Base-by-base conservation (phyloP, 768 basidiomycete genomes). In the Pisolithus marmoratus region DNA sequence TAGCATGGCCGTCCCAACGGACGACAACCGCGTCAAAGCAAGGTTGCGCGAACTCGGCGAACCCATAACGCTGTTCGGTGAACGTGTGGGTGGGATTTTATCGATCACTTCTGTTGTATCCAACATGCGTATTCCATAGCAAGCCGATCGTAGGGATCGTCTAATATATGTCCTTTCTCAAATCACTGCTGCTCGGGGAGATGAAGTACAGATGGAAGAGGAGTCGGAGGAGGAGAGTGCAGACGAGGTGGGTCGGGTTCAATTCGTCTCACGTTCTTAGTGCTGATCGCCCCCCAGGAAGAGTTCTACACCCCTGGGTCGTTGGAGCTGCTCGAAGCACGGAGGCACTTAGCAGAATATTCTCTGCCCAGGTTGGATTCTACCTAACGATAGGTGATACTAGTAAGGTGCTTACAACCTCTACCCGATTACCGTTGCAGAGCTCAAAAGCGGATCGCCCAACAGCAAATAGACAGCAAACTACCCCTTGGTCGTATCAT, bases 261-360 rank as follows among this genome's bases (percentile, higher is more conserved):
- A 19, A 27, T 45, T 49, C 53, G 38, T 38, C 22, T 22, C 26
- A 11, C 27, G 14, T 14, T 5, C 36, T 29, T 24, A 27, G 20
- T 50, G 44, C 55, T 53, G 44, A 60, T 26, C 38, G 19, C 24
- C 41, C 46, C 63, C 34, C 62, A 93, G 84, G 86, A 90, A 66
- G 96, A 99, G 65, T 99, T 98, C 74, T 98, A 94, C 68, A 87
- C 94, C 6, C 87, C 87, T 23, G 95, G 96, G 6, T 84, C 91
- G 4, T 75, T 92, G 20, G 91, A 90, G 58, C 79, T 99, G 53
- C 75, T 96, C 46, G 84, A 88, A 63, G 85, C 93, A 36, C 81
- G 96, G 57, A 78, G 88, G 67, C 81, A 76, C 59, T 81, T 98
- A 63, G 94, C 94, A 52, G 89, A 92, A 69, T 98, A 84, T 73